Evolutionary conservation across 2,329 filamentous ascomycete genomes (phyloP), one percentile per base, ranked within the genome.

Genomic region (Laburnicola sp.): DNA sequence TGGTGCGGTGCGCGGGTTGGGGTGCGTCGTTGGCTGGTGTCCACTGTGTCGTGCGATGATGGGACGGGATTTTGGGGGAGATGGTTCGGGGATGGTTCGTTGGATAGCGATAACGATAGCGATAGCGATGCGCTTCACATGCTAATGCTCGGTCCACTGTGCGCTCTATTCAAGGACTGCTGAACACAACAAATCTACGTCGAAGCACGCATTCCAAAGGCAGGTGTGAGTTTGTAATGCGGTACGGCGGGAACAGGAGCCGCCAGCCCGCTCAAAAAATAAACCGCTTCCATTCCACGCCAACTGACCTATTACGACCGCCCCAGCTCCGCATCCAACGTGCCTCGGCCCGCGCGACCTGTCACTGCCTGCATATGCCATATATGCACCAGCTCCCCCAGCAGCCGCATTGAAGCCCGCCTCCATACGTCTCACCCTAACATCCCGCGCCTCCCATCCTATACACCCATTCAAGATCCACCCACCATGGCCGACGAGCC

Each of bases 401-500:
- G 27, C 42, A 25, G 31, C 21, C 22, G 9, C 37, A 39, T 21
- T 9, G 11, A 4, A 21, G 11, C 22, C 9, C 37, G 4, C 10
- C 6, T n/a, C n/a, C 22, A 25, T 35, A 6, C 30, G 11, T 10
- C 11, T 11, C 6, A 45, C 42, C 31, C 32, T 25, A 48, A 34
- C 43, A 39, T 51, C 48, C 47, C 48, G 26, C 48, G 40, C 34
- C 27, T 8, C 11, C 11, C 16, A n/a, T 2, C 23, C 4, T 31
- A 11, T 36, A 38, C 11, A 30, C n/a, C 8, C 21, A 38, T 25
- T 31, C 28, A 31, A 32, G 31, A 30, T 30, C 16, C 22, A 6
- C 9, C 23, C 41, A 61, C 9, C 32, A 78, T 77, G 74, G 61
- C 60, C 25, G 72, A 78, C 49, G 72, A 82, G 56, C 70, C 74